Evolutionary conservation across 129 eudicot genomes (phyloP).

Genomic region (Gnaphalium uliginosum): DNA sequence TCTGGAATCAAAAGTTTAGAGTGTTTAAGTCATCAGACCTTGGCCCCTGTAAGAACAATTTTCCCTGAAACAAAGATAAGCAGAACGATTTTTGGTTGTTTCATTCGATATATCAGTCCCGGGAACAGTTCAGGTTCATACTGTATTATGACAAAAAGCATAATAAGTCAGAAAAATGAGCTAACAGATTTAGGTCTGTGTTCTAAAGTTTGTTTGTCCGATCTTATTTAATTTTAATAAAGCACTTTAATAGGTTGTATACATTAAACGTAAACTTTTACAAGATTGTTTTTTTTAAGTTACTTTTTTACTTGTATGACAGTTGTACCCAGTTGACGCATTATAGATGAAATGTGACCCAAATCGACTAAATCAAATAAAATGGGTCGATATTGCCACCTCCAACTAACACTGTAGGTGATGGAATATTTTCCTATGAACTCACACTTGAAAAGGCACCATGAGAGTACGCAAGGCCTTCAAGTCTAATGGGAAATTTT

Average conservation of each 20-base stretch:
- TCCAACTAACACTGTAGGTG: not conserved
- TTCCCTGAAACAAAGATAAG: conserved; percentile 91
- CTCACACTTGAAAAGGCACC: conserved; percentile 93
- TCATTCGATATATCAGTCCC: conserved; percentile 91
- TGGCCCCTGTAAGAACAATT: conserved; percentile 91
- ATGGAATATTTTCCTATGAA: not conserved
- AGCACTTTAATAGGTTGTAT: not conserved
- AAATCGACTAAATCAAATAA: not conserved
- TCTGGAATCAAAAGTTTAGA: not conserved
- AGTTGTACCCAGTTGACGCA: not conserved
- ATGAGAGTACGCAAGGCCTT: conserved; percentile 81
- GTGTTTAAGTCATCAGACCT: conserved; percentile 48
- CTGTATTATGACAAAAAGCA: conserved; percentile 34
- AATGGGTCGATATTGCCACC: not conserved
- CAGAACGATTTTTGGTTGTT: conserved; percentile 86
- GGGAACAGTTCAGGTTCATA: conserved; percentile 94
- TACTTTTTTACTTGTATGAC: not conserved
- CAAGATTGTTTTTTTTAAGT: not conserved
- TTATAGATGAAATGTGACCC: not conserved
- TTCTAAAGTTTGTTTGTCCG: not conserved
- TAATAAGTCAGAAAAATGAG: not conserved
- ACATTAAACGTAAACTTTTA: not conserved
- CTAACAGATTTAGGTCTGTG: not conserved
- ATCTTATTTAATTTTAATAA: not conserved
- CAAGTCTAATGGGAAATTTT: conserved; percentile 86